Conservation (phyloP, 1,284 basidiomycete genomes). For the Ustilago xerochloae region DNA sequence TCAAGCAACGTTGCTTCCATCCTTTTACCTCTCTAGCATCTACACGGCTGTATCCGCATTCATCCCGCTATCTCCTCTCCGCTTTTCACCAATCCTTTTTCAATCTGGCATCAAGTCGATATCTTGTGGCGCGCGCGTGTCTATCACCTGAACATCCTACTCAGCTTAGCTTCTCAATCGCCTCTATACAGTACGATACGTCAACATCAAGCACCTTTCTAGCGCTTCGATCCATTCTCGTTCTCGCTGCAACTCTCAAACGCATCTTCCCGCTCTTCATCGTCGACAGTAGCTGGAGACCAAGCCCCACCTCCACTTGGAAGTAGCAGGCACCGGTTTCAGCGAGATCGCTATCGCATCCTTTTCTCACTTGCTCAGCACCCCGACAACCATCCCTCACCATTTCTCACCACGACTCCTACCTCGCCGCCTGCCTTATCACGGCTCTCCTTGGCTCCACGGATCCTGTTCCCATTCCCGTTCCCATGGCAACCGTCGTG, state of each 20-base stretch:
- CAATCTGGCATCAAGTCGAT: background rate
- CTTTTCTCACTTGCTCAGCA: background rate
- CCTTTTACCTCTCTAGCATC: background rate
- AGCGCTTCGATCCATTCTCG: too few relatives aligned
- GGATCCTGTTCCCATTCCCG: background rate
- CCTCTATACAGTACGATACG: background rate
- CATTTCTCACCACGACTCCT: too few relatives aligned
- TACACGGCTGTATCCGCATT: background rate
- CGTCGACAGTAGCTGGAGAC: background rate
- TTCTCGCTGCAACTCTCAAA: too few relatives aligned
- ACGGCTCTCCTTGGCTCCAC: too few relatives aligned
- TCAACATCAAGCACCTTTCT: background rate
- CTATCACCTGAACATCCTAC: background rate
- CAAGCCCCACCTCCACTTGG: slow-evolving; percentile 33
- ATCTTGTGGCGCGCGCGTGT: background rate
- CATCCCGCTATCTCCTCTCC: background rate
- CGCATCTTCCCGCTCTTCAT: background rate
- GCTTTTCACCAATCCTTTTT: background rate
- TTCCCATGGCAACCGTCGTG: slow-evolving; percentile 49
- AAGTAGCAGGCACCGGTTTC: too few relatives aligned
- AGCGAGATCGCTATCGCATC: background rate
- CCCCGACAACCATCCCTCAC: too few relatives aligned
- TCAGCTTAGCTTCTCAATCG: background rate
- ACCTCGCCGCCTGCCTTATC: background rate
- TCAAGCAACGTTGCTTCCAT: background rate